Conservation (phyloP, 2,329 filamentous ascomycete genomes). For the Stenocarpella maydis region DNA sequence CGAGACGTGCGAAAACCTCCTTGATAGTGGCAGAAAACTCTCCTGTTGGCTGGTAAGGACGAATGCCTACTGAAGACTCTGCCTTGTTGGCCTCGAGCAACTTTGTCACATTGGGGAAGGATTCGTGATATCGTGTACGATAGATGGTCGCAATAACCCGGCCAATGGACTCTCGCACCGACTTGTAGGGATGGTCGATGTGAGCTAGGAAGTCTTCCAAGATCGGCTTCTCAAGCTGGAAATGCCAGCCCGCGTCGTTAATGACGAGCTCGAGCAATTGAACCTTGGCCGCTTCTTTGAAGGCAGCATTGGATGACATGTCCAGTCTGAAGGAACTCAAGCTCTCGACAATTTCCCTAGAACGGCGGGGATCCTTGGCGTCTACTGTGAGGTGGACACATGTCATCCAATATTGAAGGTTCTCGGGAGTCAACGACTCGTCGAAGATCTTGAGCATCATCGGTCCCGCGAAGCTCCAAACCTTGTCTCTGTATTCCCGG, state of each 20-base stretch:
- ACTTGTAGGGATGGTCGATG: conserved; percentile 97
- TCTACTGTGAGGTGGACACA: conserved; percentile 91
- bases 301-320: conserved; percentile 94
- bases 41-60: conserved; percentile 80
- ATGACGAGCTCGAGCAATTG: conserved; percentile 89
- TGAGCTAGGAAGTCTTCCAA: conserved; percentile 88
- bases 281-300: conserved; percentile 98
- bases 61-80: conserved; percentile 82
- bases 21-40: conserved; percentile 78
- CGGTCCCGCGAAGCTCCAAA: conserved; percentile 92
- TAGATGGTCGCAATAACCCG: conserved; percentile 88
- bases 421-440: conserved; percentile 94
- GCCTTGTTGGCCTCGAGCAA: conserved; percentile 82
- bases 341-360: conserved; percentile 84
- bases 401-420: conserved; percentile 92
- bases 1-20: conserved; percentile 79
- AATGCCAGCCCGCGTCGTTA: conserved; percentile 93
- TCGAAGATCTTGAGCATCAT: conserved; percentile 85
- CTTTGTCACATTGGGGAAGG: conserved; percentile 79
- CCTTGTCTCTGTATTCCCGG: conserved; percentile 73
- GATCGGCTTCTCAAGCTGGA: conserved; percentile 88
- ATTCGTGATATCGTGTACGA: conserved; percentile 92
- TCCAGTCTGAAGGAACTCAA: conserved; percentile 88
- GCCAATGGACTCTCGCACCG: conserved; percentile 93
- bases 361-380: conserved; percentile 86